Conservation (phyloP, 2,329 filamentous ascomycete genomes). For the Amauroascus niger region DNA sequence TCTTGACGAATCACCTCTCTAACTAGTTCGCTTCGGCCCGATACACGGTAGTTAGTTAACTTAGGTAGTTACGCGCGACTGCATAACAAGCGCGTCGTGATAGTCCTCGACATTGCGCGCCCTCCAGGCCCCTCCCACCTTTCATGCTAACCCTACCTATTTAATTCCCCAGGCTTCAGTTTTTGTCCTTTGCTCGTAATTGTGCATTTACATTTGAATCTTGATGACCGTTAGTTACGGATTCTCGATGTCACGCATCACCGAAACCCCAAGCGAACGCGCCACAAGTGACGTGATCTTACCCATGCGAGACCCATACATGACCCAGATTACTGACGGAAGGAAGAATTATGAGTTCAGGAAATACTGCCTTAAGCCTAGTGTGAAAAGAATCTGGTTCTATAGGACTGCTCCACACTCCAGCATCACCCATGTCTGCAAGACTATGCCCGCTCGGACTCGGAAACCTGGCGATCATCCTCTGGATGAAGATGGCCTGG, state of each 20-base stretch:
- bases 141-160: too few relatives aligned
- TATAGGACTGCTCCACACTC: slow-evolving; percentile 17
- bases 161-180: too few relatives aligned
- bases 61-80: too few relatives aligned
- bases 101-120: too few relatives aligned
- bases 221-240: not conserved
- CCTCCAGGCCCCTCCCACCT: not conserved
- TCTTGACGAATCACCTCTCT: not conserved
- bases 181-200: too few relatives aligned
- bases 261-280: not conserved
- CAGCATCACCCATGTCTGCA: slow-evolving; percentile 15
- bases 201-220: too few relatives aligned
- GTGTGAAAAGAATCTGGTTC: slow-evolving; percentile 17
- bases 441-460: slow-evolving; percentile 12
- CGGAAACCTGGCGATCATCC: slow-evolving; percentile 13
- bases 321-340: slow-evolving; percentile 14
- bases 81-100: too few relatives aligned
- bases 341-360: slow-evolving; percentile 15
- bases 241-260: slow-evolving; percentile 3
- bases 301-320: slow-evolving; percentile 16
- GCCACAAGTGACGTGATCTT: slow-evolving; percentile 10
- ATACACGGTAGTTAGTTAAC: not conserved
- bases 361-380: slow-evolving; percentile 15
- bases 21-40: not conserved
- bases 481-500: slow-evolving; percentile 17